A percentile compares a stretch with the other conserved stretches of the same genome.
phyloP scores from a whole-genome alignment of 345 rosid species.

The Cochlearia excelsa region DNA sequence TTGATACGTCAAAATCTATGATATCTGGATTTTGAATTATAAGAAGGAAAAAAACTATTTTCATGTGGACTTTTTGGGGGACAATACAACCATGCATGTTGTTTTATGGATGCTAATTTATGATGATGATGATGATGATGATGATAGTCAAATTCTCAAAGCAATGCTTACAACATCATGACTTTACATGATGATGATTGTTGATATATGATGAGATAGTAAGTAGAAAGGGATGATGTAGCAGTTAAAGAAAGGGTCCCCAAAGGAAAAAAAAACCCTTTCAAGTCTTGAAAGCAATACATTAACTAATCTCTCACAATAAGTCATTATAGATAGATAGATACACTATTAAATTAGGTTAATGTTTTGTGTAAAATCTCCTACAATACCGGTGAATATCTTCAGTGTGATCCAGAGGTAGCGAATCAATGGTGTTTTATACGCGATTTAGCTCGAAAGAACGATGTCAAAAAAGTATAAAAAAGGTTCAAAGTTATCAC shows the following conservation, averaged over 20 bases:
- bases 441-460: too few relatives aligned
- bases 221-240: background rate
- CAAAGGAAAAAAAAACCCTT: background rate
- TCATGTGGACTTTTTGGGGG: background rate
- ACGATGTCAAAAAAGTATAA: too few relatives aligned
- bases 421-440: too few relatives aligned
- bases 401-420: too few relatives aligned
- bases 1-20: background rate
- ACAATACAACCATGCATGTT: too few relatives aligned
- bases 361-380: too few relatives aligned
- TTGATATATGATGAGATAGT: background rate
- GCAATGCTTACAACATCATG: too few relatives aligned
- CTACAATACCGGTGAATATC: too few relatives aligned
- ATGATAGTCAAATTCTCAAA: background rate
- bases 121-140: background rate
- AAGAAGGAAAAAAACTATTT: background rate
- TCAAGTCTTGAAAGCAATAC: background rate
- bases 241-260: background rate
- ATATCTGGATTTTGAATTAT: background rate
- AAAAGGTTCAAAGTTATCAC: slow-evolving; percentile 32
- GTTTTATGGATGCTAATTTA: background rate
- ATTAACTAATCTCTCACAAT: background rate
- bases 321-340: too few relatives aligned
- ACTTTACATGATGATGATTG: background rate
- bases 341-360: too few relatives aligned